Percentiles rank a stretch among this genome's conserved stretches.
phyloP scores from a whole-genome alignment of 1,284 basidiomycete species.

The Papiliotrema flavescens region DNA sequence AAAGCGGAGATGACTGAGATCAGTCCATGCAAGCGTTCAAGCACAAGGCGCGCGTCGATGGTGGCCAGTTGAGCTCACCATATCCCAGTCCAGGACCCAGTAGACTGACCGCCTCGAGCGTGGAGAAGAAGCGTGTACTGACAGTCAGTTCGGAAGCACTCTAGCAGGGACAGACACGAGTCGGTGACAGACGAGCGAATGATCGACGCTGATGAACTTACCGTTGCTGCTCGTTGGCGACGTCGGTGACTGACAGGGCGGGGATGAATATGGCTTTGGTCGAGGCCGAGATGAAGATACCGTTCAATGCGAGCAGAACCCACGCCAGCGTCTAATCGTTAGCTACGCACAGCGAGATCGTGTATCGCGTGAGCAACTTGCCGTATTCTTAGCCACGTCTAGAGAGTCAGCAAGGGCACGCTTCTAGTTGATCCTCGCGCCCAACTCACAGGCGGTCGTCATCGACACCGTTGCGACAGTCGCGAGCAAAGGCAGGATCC shows the following conservation, averaged over 20 bases:
- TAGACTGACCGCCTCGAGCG: slow-evolving; percentile 29
- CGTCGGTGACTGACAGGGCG: slow-evolving; percentile 28
- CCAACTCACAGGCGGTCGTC: slow-evolving; percentile 27
- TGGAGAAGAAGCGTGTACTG: slow-evolving; percentile 30
- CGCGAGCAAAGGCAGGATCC: slow-evolving; percentile 25
- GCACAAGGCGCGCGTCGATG: neutral
- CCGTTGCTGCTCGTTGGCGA: slow-evolving; percentile 24
- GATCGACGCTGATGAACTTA: slow-evolving; percentile 1
- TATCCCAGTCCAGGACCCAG: slow-evolving; percentile 33
- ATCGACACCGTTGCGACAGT: slow-evolving; percentile 29
- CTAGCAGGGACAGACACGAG: neutral
- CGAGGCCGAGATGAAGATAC: slow-evolving; percentile 31
- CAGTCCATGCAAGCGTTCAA: neutral
- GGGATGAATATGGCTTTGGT: slow-evolving; percentile 37
- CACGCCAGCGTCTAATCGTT: slow-evolving; percentile 11
- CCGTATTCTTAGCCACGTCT: neutral
- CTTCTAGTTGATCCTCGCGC: neutral
- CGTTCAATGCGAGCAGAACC: slow-evolving; percentile 24
- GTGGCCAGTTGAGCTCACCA: slow-evolving; percentile 10
- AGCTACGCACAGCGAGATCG: slow-evolving; percentile 10
- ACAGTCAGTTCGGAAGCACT: neutral
- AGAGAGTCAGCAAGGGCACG: neutral
- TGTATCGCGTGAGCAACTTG: neutral
- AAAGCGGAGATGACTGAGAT: slow-evolving; percentile 30
- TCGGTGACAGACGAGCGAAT: neutral